phyloP scores from a whole-genome alignment of 441 rosid species.

The Melastoma candidum region DNA sequence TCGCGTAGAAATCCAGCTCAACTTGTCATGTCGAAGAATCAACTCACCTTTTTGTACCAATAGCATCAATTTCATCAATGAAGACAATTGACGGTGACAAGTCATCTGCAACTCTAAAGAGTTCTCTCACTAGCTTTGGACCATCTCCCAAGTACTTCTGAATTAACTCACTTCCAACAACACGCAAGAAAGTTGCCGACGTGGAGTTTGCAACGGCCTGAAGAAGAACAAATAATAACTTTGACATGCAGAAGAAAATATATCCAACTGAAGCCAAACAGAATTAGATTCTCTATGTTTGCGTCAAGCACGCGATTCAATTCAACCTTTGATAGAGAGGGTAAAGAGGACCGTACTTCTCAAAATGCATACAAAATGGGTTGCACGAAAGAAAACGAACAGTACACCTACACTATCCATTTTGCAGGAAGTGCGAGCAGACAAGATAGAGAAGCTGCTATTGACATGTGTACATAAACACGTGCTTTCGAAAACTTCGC shows the following conservation, averaged over 20 bases:
- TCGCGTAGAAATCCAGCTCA: not conserved
- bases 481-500: too few relatives aligned
- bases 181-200: constrained; percentile 89
- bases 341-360: too few relatives aligned
- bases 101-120: constrained; percentile 93
- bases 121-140: constrained; percentile 90
- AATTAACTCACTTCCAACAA: constrained; percentile 91
- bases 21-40: constrained; percentile 1
- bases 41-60: constrained; percentile 77
- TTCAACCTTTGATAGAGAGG: too few relatives aligned
- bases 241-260: not conserved
- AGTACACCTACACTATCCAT: too few relatives aligned
- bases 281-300: not conserved
- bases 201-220: constrained; percentile 97
- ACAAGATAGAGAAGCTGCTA: too few relatives aligned
- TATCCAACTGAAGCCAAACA: not conserved
- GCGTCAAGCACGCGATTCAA: too few relatives aligned
- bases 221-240: not conserved
- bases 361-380: too few relatives aligned
- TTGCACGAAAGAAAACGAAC: too few relatives aligned
- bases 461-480: too few relatives aligned
- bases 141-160: constrained; percentile 96
- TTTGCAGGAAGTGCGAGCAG: constrained; percentile 1
- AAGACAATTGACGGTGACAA: constrained; percentile 95
- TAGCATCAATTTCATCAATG: constrained; percentile 93